Percentiles rank a stretch among this genome's conserved stretches.
These are phyloP conservation scores for Fusarium sp. DNA, from an alignment of 2,329 filamentous ascomycete species.

Conservation along the genomic window DNA sequence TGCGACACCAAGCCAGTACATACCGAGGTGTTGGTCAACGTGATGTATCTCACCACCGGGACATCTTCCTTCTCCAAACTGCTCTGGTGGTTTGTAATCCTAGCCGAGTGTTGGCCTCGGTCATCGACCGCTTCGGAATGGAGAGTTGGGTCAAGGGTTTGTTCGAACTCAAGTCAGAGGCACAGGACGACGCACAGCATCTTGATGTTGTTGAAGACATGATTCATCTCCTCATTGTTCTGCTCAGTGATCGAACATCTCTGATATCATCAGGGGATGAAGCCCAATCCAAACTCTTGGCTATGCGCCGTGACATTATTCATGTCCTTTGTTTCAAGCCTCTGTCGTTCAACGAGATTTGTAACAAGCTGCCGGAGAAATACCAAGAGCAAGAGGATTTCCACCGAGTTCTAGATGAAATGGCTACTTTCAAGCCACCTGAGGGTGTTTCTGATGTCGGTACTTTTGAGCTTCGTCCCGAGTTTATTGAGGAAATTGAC, in stretches of 20 bases:
- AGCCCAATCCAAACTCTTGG: slow-evolving; percentile 71
- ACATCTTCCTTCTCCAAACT: slow-evolving; percentile 93
- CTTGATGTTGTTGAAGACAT: slow-evolving; percentile 96
- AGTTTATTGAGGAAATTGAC: slow-evolving; percentile 89
- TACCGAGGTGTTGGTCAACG: slow-evolving; percentile 90
- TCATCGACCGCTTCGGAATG: slow-evolving; percentile 92
- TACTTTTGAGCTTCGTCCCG: slow-evolving; percentile 89
- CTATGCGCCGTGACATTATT: slow-evolving; percentile 88
- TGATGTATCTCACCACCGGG: slow-evolving; percentile 93
- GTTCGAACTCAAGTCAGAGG: slow-evolving; percentile 77
- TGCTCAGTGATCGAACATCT: slow-evolving; percentile 88
- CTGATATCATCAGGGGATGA: slow-evolving; percentile 77
- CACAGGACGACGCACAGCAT: slow-evolving; percentile 87
- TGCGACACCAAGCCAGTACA: slow-evolving; percentile 93
- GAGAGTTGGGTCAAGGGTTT: slow-evolving; percentile 86
- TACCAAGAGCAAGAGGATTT: slow-evolving; percentile 91
- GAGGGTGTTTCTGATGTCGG: slow-evolving; percentile 94
- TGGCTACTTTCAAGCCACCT: slow-evolving; percentile 88
- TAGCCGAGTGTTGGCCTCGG: slow-evolving; percentile 84
- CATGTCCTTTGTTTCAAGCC: slow-evolving; percentile 98
- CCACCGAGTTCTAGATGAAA: slow-evolving; percentile 82
- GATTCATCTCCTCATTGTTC: slow-evolving; percentile 89
- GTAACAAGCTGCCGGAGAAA: slow-evolving; percentile 85
- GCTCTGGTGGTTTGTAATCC: slow-evolving; percentile 88
- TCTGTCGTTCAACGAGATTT: slow-evolving; percentile 92